Evolutionary conservation across 345 rosid species (phyloP).

Genomic region (Acer yangbiense): DNA sequence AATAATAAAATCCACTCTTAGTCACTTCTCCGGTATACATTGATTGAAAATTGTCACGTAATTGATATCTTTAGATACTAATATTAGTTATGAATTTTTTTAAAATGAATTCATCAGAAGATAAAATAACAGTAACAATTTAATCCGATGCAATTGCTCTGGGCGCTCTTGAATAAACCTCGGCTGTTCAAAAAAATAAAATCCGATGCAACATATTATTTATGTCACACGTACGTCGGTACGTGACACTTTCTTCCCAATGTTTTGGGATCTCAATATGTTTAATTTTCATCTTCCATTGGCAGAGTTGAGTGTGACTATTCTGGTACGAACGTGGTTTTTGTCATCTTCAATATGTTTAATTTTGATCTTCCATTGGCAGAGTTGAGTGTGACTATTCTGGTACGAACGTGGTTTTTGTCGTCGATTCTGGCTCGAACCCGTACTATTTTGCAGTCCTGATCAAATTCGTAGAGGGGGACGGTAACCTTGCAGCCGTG

Average conservation of each 20-base stretch:
- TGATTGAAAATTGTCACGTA: no score
- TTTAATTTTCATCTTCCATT: background rate
- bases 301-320: constrained; percentile 59
- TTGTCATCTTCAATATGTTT: constrained; percentile 27
- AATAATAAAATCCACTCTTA: no score
- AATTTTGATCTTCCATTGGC: background rate
- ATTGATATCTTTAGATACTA: no score
- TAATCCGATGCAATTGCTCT: no score
- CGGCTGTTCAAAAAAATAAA: no score
- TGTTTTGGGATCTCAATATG: background rate
- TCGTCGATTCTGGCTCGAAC: constrained; percentile 54
- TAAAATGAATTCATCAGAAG: no score
- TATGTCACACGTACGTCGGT: no score
- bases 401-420: constrained; percentile 43
- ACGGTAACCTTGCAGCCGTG: constrained; percentile 45
- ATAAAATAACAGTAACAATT: no score
- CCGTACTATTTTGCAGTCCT: constrained; percentile 53
- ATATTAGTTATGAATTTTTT: no score
- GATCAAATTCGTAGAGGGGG: constrained; percentile 49
- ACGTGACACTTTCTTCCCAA: background rate
- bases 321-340: constrained; percentile 38
- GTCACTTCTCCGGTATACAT: no score
- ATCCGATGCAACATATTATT: no score
- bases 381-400: constrained; percentile 60
- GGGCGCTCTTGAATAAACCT: no score